These are phyloP conservation scores for Calamus simplicifolius DNA, from an alignment of 176 grass and related monocot species.

Conservation along the genomic window DNA sequence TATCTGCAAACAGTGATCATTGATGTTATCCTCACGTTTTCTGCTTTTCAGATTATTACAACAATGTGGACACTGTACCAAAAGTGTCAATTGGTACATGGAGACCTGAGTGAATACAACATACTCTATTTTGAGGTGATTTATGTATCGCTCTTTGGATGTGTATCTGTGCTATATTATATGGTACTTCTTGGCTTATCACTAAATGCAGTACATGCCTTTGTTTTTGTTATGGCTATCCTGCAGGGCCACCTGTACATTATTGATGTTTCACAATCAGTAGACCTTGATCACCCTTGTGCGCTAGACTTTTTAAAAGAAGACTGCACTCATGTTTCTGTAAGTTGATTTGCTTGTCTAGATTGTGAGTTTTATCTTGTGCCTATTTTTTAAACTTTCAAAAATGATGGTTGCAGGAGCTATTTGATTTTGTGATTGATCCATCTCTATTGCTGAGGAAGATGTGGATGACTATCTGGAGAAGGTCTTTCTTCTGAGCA, in stretches of 20 bases:
- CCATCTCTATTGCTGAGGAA: slow-evolving; percentile 66
- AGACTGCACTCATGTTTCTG: slow-evolving; percentile 95
- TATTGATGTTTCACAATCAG: slow-evolving; percentile 96
- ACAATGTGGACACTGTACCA: slow-evolving; percentile 80
- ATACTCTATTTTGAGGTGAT: slow-evolving; percentile 95
- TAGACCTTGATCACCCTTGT: slow-evolving; percentile 90
- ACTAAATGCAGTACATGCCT: not conserved
- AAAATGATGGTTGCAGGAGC: slow-evolving; percentile 27
- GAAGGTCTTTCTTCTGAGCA: slow-evolving; percentile 50
- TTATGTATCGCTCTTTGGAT: not conserved
- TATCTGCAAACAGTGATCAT: not conserved
- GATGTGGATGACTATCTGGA: slow-evolving; percentile 78
- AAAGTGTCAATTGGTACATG: slow-evolving; percentile 96
- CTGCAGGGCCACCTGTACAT: slow-evolving; percentile 93
- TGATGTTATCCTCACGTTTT: no score
- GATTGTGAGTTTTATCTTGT: not conserved
- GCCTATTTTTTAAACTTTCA: not conserved
- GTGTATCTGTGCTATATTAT: no score
- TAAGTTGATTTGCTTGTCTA: slow-evolving; percentile 31
- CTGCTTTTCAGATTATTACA: slow-evolving; percentile 67
- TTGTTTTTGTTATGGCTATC: slow-evolving; percentile 4
- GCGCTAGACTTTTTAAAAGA: slow-evolving; percentile 85
- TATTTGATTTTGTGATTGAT: slow-evolving; percentile 92
- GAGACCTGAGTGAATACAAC: slow-evolving; percentile 99
- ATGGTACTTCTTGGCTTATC: no score